Percentiles rank a stretch among this genome's conserved stretches.
Evolutionary conservation across 805 yeast species (phyloP).

Genomic region (Pichia thaimueangensis): DNA sequence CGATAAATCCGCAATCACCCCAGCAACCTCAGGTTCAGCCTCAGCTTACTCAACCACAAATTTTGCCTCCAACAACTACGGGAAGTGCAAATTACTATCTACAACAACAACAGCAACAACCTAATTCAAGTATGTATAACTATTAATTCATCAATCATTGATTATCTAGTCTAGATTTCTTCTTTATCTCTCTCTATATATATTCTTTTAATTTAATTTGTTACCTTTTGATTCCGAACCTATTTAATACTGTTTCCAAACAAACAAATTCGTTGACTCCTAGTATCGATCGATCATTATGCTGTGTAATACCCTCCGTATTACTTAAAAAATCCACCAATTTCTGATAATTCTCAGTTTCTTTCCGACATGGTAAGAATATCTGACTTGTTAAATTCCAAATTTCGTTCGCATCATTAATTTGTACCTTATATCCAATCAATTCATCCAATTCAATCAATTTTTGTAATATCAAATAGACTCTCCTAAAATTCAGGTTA

Average conservation of each 20-base stretch:
- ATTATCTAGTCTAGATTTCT: not conserved
- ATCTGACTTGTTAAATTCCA: slow-evolving; percentile 7
- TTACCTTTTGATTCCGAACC: slow-evolving; percentile 2
- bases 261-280: not conserved
- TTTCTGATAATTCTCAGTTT: not conserved
- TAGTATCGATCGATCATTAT: not conserved
- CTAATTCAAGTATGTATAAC: slow-evolving; percentile 7
- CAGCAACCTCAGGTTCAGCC: slow-evolving; percentile 2
- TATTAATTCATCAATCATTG: not conserved
- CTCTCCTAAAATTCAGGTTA: slow-evolving; percentile 14
- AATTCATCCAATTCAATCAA: slow-evolving; percentile 11
- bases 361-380: slow-evolving; percentile 6
- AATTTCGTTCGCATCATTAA: slow-evolving; percentile 22
- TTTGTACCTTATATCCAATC: slow-evolving; percentile 5
- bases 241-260: slow-evolving; percentile 1
- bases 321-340: slow-evolving; percentile 5
- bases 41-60: slow-evolving; percentile 1
- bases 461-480: slow-evolving; percentile 15
- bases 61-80: slow-evolving; percentile 10
- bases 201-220: not conserved
- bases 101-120: slow-evolving; percentile 4
- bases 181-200: not conserved
- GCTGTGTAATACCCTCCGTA: not conserved
- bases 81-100: slow-evolving; percentile 12
- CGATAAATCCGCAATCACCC: not conserved